A percentile compares a stretch with the other conserved stretches of the same genome.
Conservation (phyloP, 768 basidiomycete species). For the Leccinum uliginosum region DNA sequence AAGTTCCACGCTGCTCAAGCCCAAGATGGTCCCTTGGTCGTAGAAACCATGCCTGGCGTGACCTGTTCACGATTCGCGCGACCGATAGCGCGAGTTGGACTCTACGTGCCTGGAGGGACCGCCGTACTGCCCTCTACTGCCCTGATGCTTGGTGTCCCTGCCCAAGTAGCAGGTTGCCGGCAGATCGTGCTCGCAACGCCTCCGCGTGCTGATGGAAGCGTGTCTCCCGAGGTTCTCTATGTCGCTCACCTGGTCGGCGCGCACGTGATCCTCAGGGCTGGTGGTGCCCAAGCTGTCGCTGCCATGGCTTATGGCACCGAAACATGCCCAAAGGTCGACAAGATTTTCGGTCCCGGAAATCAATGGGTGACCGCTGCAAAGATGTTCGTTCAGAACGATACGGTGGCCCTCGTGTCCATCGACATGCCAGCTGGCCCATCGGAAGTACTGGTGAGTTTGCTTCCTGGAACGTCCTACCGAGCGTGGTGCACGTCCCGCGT, state of each 20-base stretch:
- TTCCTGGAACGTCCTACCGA: conserved; percentile 22
- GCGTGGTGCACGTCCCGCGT: conserved; percentile 63
- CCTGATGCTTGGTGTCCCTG: conserved; percentile 96
- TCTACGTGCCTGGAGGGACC: conserved; percentile 97
- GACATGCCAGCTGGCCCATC: conserved; percentile 99
- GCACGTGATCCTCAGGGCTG: conserved; percentile 86
- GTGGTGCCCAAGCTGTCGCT: conserved; percentile 94
- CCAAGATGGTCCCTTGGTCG: conserved; percentile 62
- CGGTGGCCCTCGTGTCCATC: conserved; percentile 91
- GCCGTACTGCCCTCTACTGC: conserved; percentile 95
- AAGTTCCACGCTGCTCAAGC: conserved; percentile 90
- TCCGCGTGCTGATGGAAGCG: conserved; percentile 86
- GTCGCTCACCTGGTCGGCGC: conserved; percentile 90
- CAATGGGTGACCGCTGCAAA: conserved; percentile 99
- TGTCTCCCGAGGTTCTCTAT: conserved; percentile 97
- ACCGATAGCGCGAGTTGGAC: conserved; percentile 91
- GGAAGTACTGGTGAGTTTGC: conserved; percentile 79
- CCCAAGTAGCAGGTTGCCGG: conserved; percentile 93
- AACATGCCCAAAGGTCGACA: conserved; percentile 96
- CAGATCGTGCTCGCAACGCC: conserved; percentile 94
- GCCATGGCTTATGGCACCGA: conserved; percentile 96
- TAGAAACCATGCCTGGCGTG: conserved; percentile 98
- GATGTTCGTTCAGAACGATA: conserved; percentile 99
- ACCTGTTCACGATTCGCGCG: conserved; percentile 93
- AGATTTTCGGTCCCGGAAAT: conserved; percentile 98